Evolutionary conservation across 345 rosid genomes (phyloP).

Genomic region (Citrus trifoliata): DNA sequence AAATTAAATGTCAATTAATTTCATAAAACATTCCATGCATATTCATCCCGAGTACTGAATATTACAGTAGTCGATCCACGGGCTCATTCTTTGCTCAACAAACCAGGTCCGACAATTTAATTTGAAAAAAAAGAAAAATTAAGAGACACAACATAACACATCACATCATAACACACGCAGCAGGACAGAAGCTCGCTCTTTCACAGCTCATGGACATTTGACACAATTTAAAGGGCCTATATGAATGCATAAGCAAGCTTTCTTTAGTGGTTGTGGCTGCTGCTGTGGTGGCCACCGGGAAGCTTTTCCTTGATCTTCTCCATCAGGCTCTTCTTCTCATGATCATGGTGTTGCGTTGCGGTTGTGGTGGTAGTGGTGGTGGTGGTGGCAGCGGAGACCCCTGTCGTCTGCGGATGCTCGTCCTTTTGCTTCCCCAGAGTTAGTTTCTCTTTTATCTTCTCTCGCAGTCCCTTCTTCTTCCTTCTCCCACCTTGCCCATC

Average conservation of each 20-base stretch:
- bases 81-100: not conserved
- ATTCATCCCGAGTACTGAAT: not conserved
- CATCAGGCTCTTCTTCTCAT: constrained; percentile 63
- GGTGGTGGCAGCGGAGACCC: constrained; percentile 1
- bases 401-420: constrained; percentile 26
- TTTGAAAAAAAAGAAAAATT: too few species aligned
- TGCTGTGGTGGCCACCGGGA: constrained; percentile 56
- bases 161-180: too few species aligned
- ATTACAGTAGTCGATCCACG: not conserved
- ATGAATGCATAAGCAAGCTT: too few species aligned
- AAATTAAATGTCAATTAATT: not conserved
- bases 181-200: too few species aligned
- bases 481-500: constrained; percentile 80
- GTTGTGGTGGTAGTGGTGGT: constrained; percentile 13
- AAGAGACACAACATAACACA: too few species aligned
- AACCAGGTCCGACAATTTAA: too few species aligned
- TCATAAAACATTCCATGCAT: not conserved
- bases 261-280: constrained; percentile 11
- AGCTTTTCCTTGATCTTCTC: constrained; percentile 83
- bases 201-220: too few species aligned
- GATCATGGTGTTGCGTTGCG: constrained; percentile 19
- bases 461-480: constrained; percentile 72
- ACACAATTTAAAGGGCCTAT: too few species aligned
- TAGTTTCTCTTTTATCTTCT: constrained; percentile 72
- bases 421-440: constrained; percentile 42